Evolutionary conservation across 106 monocot species (phyloP), one percentile per base, ranked within the genome.

Genomic region (Dendrobium huoshanense): DNA sequence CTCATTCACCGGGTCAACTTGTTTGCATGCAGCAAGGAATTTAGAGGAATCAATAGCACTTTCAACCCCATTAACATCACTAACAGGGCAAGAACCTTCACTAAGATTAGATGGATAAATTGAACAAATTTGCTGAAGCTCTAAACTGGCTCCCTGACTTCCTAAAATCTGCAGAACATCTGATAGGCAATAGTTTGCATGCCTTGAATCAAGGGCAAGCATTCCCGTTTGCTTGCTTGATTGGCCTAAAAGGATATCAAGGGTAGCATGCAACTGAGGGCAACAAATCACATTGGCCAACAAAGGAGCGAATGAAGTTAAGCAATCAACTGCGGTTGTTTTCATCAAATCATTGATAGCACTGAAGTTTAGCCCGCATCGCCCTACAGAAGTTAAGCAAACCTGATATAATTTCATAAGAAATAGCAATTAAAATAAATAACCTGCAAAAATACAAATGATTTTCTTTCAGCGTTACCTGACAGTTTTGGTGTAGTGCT

Each of bases 211-310:
- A 80, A 98, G 82, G 55, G 92, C 86, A 79, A 98, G 95, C 72
- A 89, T 72, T 5, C 95, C 92, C 5, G 89, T 84, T 22, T 85
- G 75, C 84, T 78, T 92, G 81, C 95, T 93, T 67, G 95, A 92
- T 81, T 95, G 98, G 3, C 98, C 98, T 37, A 98, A 83, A 77
- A 98, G 92, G 81, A 95, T 91, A 33, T 83, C 72, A 68, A 95
- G 79, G n/a, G 91, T 95, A n/a, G 98, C 89, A 68, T 91, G 83
- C 70, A 95, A 89, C 78, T 98, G 98, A 31, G 98, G 98, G 64
- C 98, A 98, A 72, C 98, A 98, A 41, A 98, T 98, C 42, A 98
- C 98, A 75, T 98, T 98, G 43, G 98, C 98, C 70, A 98, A 80
- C 77, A 91, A 95, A 42, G 95, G 98, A 64, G 95, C 98, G 80